Percentiles rank a stretch among this genome's conserved stretches.
These are phyloP conservation scores for Atkinsonella hypoxylon DNA, from an alignment of 2,329 filamentous ascomycete genomes.

Conservation along the genomic window DNA sequence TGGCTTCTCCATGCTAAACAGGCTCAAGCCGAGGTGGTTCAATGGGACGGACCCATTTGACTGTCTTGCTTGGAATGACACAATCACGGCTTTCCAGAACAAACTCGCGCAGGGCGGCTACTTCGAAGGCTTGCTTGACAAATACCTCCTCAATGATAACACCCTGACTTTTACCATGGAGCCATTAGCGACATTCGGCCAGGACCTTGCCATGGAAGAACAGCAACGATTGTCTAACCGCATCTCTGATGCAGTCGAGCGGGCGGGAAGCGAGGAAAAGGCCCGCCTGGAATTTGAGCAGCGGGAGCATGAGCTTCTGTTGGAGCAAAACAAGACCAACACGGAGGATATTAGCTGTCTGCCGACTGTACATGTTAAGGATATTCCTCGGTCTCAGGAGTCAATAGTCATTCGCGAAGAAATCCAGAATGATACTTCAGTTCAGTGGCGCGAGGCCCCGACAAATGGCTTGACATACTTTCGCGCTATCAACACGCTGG, in stretches of 20 bases:
- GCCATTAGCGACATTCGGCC: slow-evolving; percentile 63
- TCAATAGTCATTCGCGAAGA: slow-evolving; percentile 48
- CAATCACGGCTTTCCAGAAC: slow-evolving; percentile 69
- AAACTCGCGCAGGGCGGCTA: slow-evolving; percentile 67
- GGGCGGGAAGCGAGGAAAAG: slow-evolving; percentile 58
- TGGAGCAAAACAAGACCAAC: slow-evolving; percentile 73
- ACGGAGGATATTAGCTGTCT: slow-evolving; percentile 78
- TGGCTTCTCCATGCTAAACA: slow-evolving; percentile 79
- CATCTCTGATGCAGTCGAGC: slow-evolving; percentile 55
- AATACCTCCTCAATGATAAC: slow-evolving; percentile 80
- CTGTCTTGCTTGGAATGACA: slow-evolving; percentile 82
- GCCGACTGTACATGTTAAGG: slow-evolving; percentile 75
- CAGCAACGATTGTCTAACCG: slow-evolving; percentile 60
- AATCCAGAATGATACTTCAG: slow-evolving; percentile 49
- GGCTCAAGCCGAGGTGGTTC: slow-evolving; percentile 88
- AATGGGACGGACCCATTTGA: slow-evolving; percentile 89
- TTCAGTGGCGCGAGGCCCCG: slow-evolving; percentile 84
- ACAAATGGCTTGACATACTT: slow-evolving; percentile 97
- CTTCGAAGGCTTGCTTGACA: slow-evolving; percentile 73
- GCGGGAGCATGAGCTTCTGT: slow-evolving; percentile 67
- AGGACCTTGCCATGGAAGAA: slow-evolving; percentile 68
- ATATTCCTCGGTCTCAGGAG: slow-evolving; percentile 74
- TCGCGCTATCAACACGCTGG: slow-evolving; percentile 70
- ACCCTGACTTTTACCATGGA: slow-evolving; percentile 91
- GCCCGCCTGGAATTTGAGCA: slow-evolving; percentile 61